Conservation (phyloP, 768 basidiomycete species). For the Mycena pura region DNA sequence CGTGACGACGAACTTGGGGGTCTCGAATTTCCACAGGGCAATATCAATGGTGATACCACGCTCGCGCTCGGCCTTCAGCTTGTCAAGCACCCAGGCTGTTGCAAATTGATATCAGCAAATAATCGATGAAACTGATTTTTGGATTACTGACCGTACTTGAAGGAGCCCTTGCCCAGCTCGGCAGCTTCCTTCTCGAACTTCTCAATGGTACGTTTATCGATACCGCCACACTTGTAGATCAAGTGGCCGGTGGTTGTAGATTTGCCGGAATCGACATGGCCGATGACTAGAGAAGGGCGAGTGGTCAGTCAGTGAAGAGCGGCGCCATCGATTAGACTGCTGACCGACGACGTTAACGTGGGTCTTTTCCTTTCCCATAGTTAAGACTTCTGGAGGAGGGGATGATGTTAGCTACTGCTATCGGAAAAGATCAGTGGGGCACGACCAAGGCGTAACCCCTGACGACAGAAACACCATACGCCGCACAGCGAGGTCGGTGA, state of each 20-base stretch:
- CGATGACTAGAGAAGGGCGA: constrained; percentile 76
- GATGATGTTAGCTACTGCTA: constrained; percentile 37
- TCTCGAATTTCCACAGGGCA: constrained; percentile 99
- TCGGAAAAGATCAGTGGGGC: constrained; percentile 36
- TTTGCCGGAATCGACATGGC: constrained; percentile 99
- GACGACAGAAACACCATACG: not conserved
- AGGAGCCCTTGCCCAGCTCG: constrained; percentile 99
- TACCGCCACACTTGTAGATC: constrained; percentile 99
- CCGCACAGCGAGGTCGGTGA: not conserved
- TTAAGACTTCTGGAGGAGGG: constrained; percentile 54
- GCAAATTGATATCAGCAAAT: constrained; percentile 36
- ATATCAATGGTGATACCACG: constrained; percentile 99
- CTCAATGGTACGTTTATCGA: constrained; percentile 99
- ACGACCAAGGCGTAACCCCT: constrained; percentile 3
- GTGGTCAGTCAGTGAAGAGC: constrained; percentile 26
- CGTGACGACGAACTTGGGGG: constrained; percentile 93
- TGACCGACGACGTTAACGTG: constrained; percentile 98
- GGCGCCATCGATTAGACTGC: constrained; percentile 45
- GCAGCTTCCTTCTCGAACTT: constrained; percentile 99
- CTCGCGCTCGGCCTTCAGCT: constrained; percentile 99
- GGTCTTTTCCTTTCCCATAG: constrained; percentile 96
- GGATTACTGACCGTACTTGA: constrained; percentile 84
- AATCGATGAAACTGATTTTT: constrained; percentile 15
- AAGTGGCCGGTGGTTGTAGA: constrained; percentile 99
- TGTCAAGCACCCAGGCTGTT: constrained; percentile 99